Evolutionary conservation across 1,284 basidiomycete genomes (phyloP), one percentile per base, ranked within the genome.

Genomic region (Neolentinus lepideus): DNA sequence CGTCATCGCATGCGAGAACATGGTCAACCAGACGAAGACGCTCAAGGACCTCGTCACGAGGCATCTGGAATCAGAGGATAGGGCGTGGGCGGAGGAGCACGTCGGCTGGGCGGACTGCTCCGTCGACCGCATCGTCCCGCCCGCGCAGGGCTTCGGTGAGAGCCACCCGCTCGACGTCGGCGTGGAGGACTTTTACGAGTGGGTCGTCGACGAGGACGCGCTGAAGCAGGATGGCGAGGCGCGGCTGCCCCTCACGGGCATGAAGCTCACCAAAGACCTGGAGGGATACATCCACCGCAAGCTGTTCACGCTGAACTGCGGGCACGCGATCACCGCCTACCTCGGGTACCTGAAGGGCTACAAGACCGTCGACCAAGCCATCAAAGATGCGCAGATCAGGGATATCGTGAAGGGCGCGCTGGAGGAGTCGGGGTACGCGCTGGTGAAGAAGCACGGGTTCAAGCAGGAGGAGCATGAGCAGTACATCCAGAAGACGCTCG

Each of bases 41-140:
- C 66, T 75, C 50, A 61, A 62, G n/a, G 62, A 69, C 26, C 61
- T 66, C 57, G 64, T 74, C 53, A 58, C 61, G 52, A 59, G 63
- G n/a, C 59, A 69, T 45, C 64, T 68, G 47, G 47, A 58, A 19
- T 60, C 59, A 35, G 65, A 62, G 43, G 67, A 69, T 54, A 63
- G 64, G 24, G 54, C 55, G 1, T 69, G 65, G 55, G 68, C 67
- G 16, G 56, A 59, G 16, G 58, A 66, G 26, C 59, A 67, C 52
- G 59, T 71, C 50, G 66, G 73, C 45, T 75, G 73, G 57, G 71
- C 73, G n/a, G 69, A 74, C 62, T 74, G 73, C 62, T 67, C 69
- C 38, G 71, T 75, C 52, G 73, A 75, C 61, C 69, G 73, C 56
- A 74, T 74, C 62, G 69, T 74, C 11, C 73, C 72, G n/a, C 68